Evolutionary conservation across 2,329 filamentous ascomycete species (phyloP).

Genomic region (Trichoderma sp.): DNA sequence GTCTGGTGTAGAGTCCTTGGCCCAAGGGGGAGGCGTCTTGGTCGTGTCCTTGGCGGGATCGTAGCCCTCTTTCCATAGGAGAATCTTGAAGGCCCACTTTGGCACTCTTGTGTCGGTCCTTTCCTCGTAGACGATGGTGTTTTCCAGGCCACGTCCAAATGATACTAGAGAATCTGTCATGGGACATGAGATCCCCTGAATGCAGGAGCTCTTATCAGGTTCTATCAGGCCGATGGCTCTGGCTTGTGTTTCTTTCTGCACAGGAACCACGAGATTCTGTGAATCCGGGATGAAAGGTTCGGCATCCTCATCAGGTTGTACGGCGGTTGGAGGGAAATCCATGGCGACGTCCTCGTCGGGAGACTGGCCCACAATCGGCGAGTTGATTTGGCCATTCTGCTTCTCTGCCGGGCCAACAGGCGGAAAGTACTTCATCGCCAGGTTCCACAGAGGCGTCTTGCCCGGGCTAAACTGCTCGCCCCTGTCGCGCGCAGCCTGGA

Average conservation of each 20-base stretch:
- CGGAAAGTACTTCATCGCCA: constrained; percentile 62
- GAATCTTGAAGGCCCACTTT: constrained; percentile 76
- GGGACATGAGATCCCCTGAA: constrained; percentile 62
- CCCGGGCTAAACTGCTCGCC: constrained; percentile 57
- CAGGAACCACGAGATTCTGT: constrained; percentile 38
- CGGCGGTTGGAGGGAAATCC: constrained; percentile 37
- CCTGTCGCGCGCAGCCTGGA: constrained; percentile 50
- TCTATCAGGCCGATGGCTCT: constrained; percentile 64
- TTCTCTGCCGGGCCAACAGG: constrained; percentile 37
- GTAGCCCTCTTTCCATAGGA: constrained; percentile 70
- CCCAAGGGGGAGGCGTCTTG: constrained; percentile 55
- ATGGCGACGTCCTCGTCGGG: constrained; percentile 8
- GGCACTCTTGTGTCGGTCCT: constrained; percentile 70
- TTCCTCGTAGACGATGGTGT: constrained; percentile 67
- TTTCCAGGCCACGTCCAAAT: constrained; percentile 73
- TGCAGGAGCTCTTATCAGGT: constrained; percentile 65
- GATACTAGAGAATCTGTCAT: constrained; percentile 68
- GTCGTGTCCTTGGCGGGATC: constrained; percentile 57
- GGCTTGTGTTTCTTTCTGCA: constrained; percentile 35
- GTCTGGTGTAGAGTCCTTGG: constrained; percentile 36
- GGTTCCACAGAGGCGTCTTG: constrained; percentile 53
- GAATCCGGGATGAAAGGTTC: constrained; percentile 40
- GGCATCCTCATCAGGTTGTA: constrained; percentile 28
- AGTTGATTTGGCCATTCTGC: background rate
- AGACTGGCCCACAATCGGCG: constrained; percentile 30